These are phyloP conservation scores for Euryodendron excelsum DNA, from an alignment of 148 eudicot genomes.

Conservation along the genomic window DNA sequence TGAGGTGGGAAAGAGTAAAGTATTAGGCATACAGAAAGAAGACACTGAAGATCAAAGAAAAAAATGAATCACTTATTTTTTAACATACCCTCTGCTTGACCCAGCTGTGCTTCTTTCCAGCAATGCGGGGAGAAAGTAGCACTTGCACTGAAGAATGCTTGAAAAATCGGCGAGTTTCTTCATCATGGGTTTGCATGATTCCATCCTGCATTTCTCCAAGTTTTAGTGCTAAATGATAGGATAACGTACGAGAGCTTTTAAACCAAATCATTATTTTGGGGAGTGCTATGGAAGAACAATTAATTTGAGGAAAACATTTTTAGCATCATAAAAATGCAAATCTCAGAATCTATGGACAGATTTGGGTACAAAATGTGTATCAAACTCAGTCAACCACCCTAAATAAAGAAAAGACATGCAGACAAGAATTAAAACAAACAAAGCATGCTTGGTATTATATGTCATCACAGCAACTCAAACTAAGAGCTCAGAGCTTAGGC, in stretches of 20 bases:
- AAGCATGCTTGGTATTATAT: not conserved
- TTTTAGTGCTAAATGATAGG: not conserved
- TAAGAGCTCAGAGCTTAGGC: not conserved
- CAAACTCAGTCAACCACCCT: not conserved
- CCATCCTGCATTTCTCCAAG: constrained; percentile 70
- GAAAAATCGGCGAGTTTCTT: constrained; percentile 91
- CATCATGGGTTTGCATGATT: constrained; percentile 94
- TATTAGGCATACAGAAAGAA: not conserved
- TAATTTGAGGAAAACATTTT: not conserved
- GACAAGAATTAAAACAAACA: not conserved
- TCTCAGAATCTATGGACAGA: not conserved
- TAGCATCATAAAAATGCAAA: not conserved
- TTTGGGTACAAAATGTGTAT: not conserved
- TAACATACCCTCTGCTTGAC: constrained; percentile 68
- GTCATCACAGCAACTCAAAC: not conserved
- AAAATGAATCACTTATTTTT: not conserved
- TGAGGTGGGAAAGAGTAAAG: not conserved
- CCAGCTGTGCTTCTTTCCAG: constrained; percentile 94
- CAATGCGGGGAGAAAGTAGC: constrained; percentile 75
- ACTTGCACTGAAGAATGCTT: constrained; percentile 97
- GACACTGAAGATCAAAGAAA: not conserved
- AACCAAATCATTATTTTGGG: not conserved
- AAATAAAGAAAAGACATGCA: not conserved
- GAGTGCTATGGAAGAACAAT: not conserved
- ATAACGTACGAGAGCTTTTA: not conserved